Percentiles rank a stretch among this genome's conserved stretches.
Evolutionary conservation across 1,139 yeast species (phyloP).

Genomic region (Candida sp.): DNA sequence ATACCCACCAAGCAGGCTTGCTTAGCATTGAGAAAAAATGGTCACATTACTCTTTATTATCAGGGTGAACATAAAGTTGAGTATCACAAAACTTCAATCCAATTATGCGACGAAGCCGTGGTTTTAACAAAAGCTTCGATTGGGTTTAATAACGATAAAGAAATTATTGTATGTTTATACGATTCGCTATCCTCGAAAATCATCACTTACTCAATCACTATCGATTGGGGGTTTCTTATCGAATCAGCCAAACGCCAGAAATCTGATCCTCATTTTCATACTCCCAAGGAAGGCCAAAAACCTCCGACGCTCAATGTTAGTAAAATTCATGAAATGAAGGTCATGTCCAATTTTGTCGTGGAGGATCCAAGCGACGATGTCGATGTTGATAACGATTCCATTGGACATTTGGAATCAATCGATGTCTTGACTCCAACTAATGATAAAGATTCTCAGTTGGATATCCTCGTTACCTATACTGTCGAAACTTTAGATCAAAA

Average conservation of each 20-base stretch:
- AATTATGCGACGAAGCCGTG: slow-evolving; percentile 19
- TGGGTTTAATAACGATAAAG: slow-evolving; percentile 54
- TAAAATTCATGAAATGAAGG: slow-evolving; percentile 28
- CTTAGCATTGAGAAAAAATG: slow-evolving; percentile 61
- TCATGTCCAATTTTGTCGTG: slow-evolving; percentile 17
- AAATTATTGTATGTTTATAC: slow-evolving; percentile 46
- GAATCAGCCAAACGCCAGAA: slow-evolving; percentile 48
- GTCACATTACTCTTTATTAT: slow-evolving; percentile 54
- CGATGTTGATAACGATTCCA: slow-evolving; percentile 3
- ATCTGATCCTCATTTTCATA: slow-evolving; percentile 49
- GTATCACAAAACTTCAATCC: slow-evolving; percentile 35
- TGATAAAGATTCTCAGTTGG: slow-evolving; percentile 30
- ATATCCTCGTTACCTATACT: slow-evolving; percentile 33
- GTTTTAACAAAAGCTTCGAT: slow-evolving; percentile 50
- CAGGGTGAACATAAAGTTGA: slow-evolving; percentile 64
- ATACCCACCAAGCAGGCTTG: slow-evolving; percentile 69
- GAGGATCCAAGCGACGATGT: slow-evolving; percentile 11
- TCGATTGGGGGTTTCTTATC: slow-evolving; percentile 62
- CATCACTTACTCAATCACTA: slow-evolving; percentile 41
- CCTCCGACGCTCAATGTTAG: slow-evolving; percentile 20
- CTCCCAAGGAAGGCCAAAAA: slow-evolving; percentile 38
- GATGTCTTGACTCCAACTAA: slow-evolving; percentile 44
- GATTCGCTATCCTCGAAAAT: slow-evolving; percentile 39
- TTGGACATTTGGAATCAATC: slow-evolving; percentile 21
- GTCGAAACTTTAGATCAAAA: slow-evolving; percentile 15